Conservation (phyloP, 2,329 filamentous ascomycete genomes). For the Anisogramma anomala region DNA sequence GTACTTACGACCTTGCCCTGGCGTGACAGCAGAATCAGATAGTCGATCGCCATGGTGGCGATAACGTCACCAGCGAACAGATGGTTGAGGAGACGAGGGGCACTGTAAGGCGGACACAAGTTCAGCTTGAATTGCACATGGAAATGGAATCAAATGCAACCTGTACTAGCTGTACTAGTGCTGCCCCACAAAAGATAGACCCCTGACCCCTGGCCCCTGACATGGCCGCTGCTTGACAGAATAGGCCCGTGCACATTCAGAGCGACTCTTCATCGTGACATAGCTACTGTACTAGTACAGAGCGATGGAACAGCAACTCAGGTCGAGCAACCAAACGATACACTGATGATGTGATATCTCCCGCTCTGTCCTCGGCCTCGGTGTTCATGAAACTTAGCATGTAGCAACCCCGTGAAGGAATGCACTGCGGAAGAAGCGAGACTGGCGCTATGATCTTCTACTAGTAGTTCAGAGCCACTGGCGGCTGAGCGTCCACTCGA, state of each 20-base stretch:
- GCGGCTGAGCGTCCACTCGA: no score
- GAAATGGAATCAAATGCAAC: not conserved
- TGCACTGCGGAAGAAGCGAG: no score
- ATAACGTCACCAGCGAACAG: slow-evolving; percentile 8
- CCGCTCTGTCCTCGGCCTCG: no score
- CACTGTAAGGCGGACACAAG: not conserved
- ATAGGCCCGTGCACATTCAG: not conserved
- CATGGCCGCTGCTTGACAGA: not conserved
- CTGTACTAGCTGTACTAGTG: not conserved
- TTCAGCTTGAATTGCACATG: not conserved
- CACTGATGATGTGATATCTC: not conserved
- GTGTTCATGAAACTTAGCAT: no score
- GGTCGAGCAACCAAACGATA: not conserved
- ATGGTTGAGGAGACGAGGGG: not conserved
- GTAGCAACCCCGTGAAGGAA: no score
- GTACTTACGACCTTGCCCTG: slow-evolving; percentile 95
- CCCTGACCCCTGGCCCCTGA: not conserved
- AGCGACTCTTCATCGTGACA: no score
- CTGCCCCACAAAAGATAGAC: no score
- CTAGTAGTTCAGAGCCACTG: no score
- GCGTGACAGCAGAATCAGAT: slow-evolving; percentile 90
- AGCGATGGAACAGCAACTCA: no score
- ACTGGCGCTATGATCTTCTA: no score
- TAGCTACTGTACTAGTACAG: no score
- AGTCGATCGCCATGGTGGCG: slow-evolving; percentile 43